phyloP scores from a whole-genome alignment of 495 filamentous ascomycete species.

The Talaromyces borbonicus region DNA sequence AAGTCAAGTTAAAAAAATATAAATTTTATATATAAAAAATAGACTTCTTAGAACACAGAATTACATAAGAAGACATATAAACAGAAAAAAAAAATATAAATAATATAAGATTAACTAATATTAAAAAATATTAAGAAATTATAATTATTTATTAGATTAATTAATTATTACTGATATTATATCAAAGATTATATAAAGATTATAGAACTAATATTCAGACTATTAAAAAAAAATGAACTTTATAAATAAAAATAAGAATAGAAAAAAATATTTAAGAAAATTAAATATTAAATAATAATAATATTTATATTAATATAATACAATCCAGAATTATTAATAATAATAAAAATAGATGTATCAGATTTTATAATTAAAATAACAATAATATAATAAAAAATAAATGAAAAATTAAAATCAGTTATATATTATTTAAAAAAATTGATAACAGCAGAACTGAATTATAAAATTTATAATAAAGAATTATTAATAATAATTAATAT shows the following conservation, averaged over 20 bases:
- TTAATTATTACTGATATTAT: too few species aligned
- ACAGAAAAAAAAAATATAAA: slow-evolving; percentile 15
- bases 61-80: slow-evolving; percentile 12
- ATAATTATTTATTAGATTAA: slow-evolving; percentile 19
- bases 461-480: background rate
- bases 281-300: slow-evolving; percentile 9
- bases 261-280: too few species aligned
- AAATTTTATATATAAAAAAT: slow-evolving; percentile 14
- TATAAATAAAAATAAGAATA: too few species aligned
- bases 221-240: slow-evolving; percentile 9
- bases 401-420: slow-evolving; percentile 7
- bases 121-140: slow-evolving; percentile 12
- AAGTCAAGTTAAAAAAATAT: slow-evolving; percentile 16
- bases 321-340: too few species aligned
- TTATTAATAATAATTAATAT: background rate
- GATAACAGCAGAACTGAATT: background rate
- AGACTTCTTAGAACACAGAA: slow-evolving; percentile 16
- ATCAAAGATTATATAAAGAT: too few species aligned
- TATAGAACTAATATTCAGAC: too few species aligned
- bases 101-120: slow-evolving; percentile 14
- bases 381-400: slow-evolving; percentile 7
- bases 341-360: slow-evolving; percentile 14
- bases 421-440: slow-evolving; percentile 7
- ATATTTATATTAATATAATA: too few species aligned
- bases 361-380: slow-evolving; percentile 8